Base-by-base conservation (phyloP, 106 monocot genomes). In the Acorus gramineus region DNA sequence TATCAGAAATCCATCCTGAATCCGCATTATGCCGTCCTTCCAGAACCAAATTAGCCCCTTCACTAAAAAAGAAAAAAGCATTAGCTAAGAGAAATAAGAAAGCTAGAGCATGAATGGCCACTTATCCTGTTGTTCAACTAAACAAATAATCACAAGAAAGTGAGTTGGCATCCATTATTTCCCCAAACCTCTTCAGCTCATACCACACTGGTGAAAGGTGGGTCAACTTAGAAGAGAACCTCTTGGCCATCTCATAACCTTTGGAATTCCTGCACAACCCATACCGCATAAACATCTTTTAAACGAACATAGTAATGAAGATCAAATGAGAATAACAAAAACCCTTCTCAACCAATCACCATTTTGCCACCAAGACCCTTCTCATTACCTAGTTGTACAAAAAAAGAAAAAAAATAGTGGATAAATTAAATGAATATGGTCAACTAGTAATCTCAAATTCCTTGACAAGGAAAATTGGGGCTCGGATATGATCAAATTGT, bases 181-280 rank as follows among this genome's bases (percentile, higher is more conserved):
- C 47, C 49, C n/a, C 59, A 42, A 72, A 96, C 96, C 96, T 96
- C 61, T 88, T 91, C 64, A 96, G 74, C 61, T 96, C 90, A 73
- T 96, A 96, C 96, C 96, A 96, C 14, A 96, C 91, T 53, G 96
- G 96, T 51, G 96, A 96, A 69, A 96, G 9, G 69, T 96, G 91
- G 44, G 91, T 83, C 14, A 96, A 66, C 74, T 87, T 96, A 4
- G 77, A 69, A 59, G 61, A 44, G 59, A 81, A 96, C 68, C 76
- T 65, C 74, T 96, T 87, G 2, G 90, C 96, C 85, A 91, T 83
- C 59, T 96, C 91, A 79, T 85, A 96, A 4, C 96, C 96, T 69
- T 61, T 80, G 0, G 96, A 91, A 73, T 96, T 96, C 96, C 96
- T 96, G 72, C 61, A 74, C 57, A 47, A 66, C 45, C 52, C 28